These are phyloP conservation scores for Ophiostoma pallidulum DNA, from an alignment of 2,329 filamentous ascomycete genomes.

Conservation along the genomic window DNA sequence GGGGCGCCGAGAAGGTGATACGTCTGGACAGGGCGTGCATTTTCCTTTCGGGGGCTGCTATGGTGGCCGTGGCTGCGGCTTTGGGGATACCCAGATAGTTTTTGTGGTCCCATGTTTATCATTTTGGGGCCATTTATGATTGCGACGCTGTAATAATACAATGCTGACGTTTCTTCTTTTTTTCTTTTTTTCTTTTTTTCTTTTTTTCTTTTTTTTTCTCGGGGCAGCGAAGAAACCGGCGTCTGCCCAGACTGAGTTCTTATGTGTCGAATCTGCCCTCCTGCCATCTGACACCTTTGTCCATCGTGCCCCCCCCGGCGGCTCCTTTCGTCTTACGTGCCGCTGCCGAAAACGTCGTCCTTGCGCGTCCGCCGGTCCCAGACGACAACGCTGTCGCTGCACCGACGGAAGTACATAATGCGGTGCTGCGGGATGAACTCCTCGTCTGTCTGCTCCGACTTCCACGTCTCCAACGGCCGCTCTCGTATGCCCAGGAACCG, in stretches of 20 bases:
- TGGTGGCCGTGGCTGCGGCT: no score
- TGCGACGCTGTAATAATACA: no score
- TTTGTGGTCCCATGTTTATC: no score
- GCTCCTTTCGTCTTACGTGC: conserved; percentile 16
- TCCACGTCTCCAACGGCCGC: conserved; percentile 46
- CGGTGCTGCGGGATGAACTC: conserved; percentile 59
- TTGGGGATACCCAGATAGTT: neutral
- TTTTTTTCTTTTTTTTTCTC: no score
- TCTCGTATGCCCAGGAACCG: conserved; percentile 47
- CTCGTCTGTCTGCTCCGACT: conserved; percentile 52
- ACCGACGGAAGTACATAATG: conserved; percentile 51
- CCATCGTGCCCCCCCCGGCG: no score
- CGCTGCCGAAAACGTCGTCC: conserved; percentile 49
- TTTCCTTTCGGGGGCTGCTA: neutral
- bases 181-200: neutral
- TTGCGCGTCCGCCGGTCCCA: conserved; percentile 47
- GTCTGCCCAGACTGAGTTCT: no score
- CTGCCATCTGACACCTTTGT: no score
- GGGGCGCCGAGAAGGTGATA: neutral
- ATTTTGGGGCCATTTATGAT: no score
- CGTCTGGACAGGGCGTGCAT: no score
- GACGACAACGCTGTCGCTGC: conserved; percentile 39
- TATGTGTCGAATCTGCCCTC: no score
- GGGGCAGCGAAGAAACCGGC: no score
- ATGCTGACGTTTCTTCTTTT: neutral